phyloP scores from a whole-genome alignment of 345 rosid species.

The Turnera subulata region DNA sequence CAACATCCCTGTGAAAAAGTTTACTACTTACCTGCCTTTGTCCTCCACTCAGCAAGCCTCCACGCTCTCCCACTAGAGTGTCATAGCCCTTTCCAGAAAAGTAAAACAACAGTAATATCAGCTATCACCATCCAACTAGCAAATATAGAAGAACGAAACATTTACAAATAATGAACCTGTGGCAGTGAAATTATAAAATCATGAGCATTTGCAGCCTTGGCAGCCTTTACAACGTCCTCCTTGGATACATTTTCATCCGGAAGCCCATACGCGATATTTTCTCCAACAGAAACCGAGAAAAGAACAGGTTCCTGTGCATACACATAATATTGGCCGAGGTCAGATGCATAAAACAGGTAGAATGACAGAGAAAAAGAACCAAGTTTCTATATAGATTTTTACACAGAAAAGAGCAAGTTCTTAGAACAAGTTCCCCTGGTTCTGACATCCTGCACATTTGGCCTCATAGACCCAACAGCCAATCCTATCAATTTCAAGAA shows the following conservation, averaged over 20 bases:
- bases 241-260: constrained; percentile 86
- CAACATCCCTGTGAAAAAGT: constrained; percentile 2
- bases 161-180: constrained; percentile 44
- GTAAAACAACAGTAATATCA: constrained; percentile 16
- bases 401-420: too few relatives aligned
- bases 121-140: constrained; percentile 7
- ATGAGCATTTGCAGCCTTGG: constrained; percentile 96
- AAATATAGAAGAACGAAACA: constrained; percentile 9
- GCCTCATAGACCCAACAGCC: too few relatives aligned
- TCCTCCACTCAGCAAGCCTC: constrained; percentile 92
- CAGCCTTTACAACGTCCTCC: constrained; percentile 85
- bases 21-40: constrained; percentile 70
- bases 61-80: constrained; percentile 87
- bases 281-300: constrained; percentile 86
- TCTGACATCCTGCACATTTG: too few relatives aligned
- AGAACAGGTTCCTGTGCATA: constrained; percentile 85
- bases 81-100: constrained; percentile 82
- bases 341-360: too few relatives aligned
- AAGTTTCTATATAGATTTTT: too few relatives aligned
- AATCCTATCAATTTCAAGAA: constrained; percentile 11
- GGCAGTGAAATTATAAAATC: constrained; percentile 92
- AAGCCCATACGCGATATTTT: constrained; percentile 95
- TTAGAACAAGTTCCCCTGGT: too few relatives aligned
- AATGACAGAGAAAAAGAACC: too few relatives aligned
- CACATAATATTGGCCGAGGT: constrained; percentile 2